Evolutionary conservation across 257 asterid genomes (phyloP), one percentile per base, ranked within the genome.

Genomic region (Solanum pimpinellifolium): DNA sequence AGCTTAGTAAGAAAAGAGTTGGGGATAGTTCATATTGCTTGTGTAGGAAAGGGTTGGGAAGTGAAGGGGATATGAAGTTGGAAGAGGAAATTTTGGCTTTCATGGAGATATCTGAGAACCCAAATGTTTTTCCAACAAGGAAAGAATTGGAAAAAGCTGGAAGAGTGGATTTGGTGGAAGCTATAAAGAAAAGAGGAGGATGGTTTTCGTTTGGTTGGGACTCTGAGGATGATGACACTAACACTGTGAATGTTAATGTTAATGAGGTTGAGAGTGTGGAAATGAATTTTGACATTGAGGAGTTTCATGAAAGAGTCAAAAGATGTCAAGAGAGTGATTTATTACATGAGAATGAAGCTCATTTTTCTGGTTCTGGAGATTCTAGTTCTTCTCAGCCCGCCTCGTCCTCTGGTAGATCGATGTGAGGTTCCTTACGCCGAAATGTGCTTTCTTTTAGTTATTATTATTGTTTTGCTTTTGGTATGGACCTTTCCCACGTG

Each of bases 201-300:
- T 97, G 99, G 99, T 92, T 86, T 90, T 93, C 93, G 11, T 89
- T 96, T 70, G 99, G 99, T 25, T 96, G 99, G 99, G 96, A 92
- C 35, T 62, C 87, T 15, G 91, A 88, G 35, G 92, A 90, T 18
- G 96, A 85, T 13, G 91, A 87, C 20, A 88, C 80, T 85, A 92
- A 44, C 83, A 90, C 62, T 9, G 90, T 46, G 72, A n/a, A 29
- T 18, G 92, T 84, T 66, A 87, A n/a, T 18, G 91, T 84, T 66
- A 87, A 87, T 65, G 92, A 89, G 81, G 86, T 52, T 75, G 89
- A 86, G 74, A 75, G 16, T 27, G 35, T 81, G 41, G 87, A 39
- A 25, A 65, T 72, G 62, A 90, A 88, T 83, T 88, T 85, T 81
- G 95, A 91, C 76, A 76, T 94, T 82, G 88, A 86, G 49, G 95